A percentile compares a stretch with the other conserved stretches of the same genome.
Conservation (phyloP, 2,329 filamentous ascomycete species). For the Trichoderma atroviride region DNA sequence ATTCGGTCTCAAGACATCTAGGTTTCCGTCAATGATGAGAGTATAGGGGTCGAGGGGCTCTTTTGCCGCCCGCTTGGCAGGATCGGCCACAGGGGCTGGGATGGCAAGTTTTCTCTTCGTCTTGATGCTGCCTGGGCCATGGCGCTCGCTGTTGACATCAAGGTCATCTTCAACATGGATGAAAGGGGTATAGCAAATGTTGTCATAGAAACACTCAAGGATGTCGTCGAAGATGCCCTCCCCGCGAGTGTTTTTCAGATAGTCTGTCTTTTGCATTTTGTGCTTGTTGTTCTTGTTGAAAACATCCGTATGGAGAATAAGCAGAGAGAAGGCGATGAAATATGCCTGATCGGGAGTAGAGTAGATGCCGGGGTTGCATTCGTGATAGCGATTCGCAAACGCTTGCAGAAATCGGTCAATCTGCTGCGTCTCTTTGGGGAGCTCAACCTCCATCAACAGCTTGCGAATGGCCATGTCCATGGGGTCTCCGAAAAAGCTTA, state of each 20-base stretch:
- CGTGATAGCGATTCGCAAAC: conserved; percentile 95
- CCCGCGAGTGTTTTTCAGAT: conserved; percentile 89
- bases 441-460: conserved; percentile 91
- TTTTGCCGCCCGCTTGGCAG: conserved; percentile 65
- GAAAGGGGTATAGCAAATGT: conserved; percentile 97
- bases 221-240: conserved; percentile 94
- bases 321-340: conserved; percentile 93
- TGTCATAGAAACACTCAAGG: conserved; percentile 95
- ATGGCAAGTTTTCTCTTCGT: conserved; percentile 72
- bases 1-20: conserved; percentile 80
- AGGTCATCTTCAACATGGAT: conserved; percentile 95
- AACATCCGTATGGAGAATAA: conserved; percentile 97
- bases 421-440: conserved; percentile 97
- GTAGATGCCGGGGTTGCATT: conserved; percentile 97
- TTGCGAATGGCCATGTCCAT: conserved; percentile 98
- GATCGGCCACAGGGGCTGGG: conserved; percentile 56
- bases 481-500: conserved; percentile 93
- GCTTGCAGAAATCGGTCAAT: conserved; percentile 93
- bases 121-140: conserved; percentile 70
- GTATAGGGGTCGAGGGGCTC: conserved; percentile 96
- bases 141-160: conserved; percentile 74
- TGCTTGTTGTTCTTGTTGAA: conserved; percentile 99
- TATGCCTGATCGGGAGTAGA: conserved; percentile 91
- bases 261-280: conserved; percentile 96
- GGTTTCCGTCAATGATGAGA: conserved; percentile 84